phyloP scores from a whole-genome alignment of 208 protist genomes.

The Acanthamoeba triangularis region DNA sequence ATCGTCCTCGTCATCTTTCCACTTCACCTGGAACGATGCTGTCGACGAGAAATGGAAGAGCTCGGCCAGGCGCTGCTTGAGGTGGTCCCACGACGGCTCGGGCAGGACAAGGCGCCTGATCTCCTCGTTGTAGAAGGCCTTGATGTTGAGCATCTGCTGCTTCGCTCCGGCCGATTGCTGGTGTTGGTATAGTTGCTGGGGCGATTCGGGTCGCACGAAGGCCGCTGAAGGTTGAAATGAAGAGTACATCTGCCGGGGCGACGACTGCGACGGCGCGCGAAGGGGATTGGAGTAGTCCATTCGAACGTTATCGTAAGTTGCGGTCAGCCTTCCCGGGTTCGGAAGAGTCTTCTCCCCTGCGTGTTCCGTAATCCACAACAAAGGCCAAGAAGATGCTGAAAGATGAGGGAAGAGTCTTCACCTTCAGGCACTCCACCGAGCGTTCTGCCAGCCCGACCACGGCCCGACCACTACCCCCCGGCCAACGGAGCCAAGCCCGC shows the following conservation, averaged over 20 bases:
- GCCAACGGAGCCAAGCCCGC: neutral
- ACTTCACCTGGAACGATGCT: neutral
- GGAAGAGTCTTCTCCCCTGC: neutral
- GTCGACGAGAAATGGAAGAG: conserved; percentile 1
- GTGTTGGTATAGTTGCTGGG: neutral
- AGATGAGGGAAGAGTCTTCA: neutral
- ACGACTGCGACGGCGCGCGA: neutral
- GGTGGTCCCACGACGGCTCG: neutral
- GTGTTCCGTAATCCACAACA: conserved; percentile 59
- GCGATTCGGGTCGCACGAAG: neutral
- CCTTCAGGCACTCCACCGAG: neutral
- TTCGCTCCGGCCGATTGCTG: neutral
- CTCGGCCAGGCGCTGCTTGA: neutral
- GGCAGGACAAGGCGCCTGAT: conserved; percentile 1
- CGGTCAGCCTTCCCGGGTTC: conserved; percentile 16
- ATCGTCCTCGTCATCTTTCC: conserved; percentile 34
- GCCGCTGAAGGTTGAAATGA: conserved; percentile 21
- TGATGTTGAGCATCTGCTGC: conserved; percentile 9
- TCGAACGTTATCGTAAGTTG: neutral
- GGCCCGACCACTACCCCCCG: neutral
- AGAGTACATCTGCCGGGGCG: neutral
- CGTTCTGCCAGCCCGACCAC: neutral
- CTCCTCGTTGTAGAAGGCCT: conserved; percentile 60
- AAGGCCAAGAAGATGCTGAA: neutral
- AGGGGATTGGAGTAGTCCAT: conserved; percentile 37